Base-by-base conservation (phyloP, 2,329 filamentous ascomycete genomes). In the Cordyceps javanica region DNA sequence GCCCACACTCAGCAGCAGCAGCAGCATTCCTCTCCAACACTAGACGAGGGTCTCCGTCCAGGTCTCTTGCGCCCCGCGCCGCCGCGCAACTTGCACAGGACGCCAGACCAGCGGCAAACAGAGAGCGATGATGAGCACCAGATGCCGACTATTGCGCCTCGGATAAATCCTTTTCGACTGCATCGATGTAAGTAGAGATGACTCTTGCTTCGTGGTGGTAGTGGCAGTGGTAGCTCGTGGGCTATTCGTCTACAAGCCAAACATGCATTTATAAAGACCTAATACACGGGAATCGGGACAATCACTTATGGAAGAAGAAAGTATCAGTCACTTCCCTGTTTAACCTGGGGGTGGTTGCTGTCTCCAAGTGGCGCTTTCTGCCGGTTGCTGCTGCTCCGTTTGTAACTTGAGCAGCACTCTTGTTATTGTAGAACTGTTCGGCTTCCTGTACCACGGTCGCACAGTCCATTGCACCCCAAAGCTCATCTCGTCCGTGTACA, bases 121-220 rank as follows among this genome's bases (percentile, higher is more conserved):
- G 45, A 41, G 21, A 48, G 52, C 46, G 53, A 59, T 28, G 61
- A 62, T 23, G 62, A 64, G 34, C 62, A 60, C 58, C 63, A 60
- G 59, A 64, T 61, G 36, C 64, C 63, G 36, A 49, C 45, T 6
- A 60, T 61, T 52, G 66, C 62, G 42, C 70, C 69, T 23, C 66
- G 66, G 26, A 68, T 68, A 39, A 69, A 73, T 64, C 71, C 71
- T 0, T 73, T 73, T 60, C 70, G 71, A 19, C 62, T 73, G 2
- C 70, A 73, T 53, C 66, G 70, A 62, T 67, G 71, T 73, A 59
- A 71, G 71, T 70, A 16, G 30, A 25, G 8, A 38, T 25, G 13
- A 7, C 38, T n/a, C 6, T 53, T 42, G 34, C n/a, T n/a, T 30
- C 41, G 13, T 39, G 34, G 9, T 30, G 16, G 16, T 30, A 8